A percentile compares a stretch with the other conserved stretches of the same genome.
These are phyloP conservation scores for Polyplosphaeria fusca DNA, from an alignment of 495 filamentous ascomycete genomes.

Conservation along the genomic window DNA sequence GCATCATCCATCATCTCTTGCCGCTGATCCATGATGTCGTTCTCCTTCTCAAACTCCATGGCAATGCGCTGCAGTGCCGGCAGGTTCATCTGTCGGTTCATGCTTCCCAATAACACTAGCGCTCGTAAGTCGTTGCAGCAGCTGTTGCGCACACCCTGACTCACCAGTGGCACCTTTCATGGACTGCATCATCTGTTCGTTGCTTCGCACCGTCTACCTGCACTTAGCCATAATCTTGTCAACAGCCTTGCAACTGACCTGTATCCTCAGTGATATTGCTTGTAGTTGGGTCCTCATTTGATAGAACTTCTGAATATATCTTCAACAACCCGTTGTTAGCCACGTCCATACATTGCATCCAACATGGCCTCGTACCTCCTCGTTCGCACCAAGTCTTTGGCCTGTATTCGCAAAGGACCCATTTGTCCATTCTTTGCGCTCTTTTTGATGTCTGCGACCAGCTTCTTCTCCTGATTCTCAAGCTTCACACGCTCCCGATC, in stretches of 20 bases:
- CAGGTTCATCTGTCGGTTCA: conserved; percentile 97
- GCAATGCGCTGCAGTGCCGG: conserved; percentile 93
- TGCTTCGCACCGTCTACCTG: conserved; percentile 82
- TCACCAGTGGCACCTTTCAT: conserved; percentile 90
- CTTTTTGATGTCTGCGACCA: conserved; percentile 93
- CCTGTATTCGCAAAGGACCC: conserved; percentile 93
- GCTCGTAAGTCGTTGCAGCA: too few species aligned
- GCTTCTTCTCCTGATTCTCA: conserved; percentile 97
- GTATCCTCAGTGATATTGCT: conserved; percentile 90
- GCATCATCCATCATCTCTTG: conserved; percentile 99
- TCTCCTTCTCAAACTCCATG: conserved; percentile 99
- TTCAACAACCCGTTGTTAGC: conserved; percentile 39
- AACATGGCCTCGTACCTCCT: conserved; percentile 46
- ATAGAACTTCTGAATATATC: conserved; percentile 97
- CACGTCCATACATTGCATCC: neutral
- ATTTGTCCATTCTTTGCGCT: conserved; percentile 96
- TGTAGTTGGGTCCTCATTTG: conserved; percentile 95
- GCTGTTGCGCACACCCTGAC: too few species aligned
- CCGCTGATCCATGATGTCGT: conserved; percentile 97
- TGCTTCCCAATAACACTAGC: conserved; percentile 72
- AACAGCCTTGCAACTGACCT: conserved; percentile 53
- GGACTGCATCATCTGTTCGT: conserved; percentile 99
- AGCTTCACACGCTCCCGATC: conserved; percentile 92
- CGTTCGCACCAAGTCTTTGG: conserved; percentile 92
- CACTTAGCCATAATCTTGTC: conserved; percentile 1